Percentiles rank a stretch among this genome's conserved stretches.
These are phyloP conservation scores for Rosa chinensis DNA, from an alignment of 306 rosid species.

Conservation along the genomic window DNA sequence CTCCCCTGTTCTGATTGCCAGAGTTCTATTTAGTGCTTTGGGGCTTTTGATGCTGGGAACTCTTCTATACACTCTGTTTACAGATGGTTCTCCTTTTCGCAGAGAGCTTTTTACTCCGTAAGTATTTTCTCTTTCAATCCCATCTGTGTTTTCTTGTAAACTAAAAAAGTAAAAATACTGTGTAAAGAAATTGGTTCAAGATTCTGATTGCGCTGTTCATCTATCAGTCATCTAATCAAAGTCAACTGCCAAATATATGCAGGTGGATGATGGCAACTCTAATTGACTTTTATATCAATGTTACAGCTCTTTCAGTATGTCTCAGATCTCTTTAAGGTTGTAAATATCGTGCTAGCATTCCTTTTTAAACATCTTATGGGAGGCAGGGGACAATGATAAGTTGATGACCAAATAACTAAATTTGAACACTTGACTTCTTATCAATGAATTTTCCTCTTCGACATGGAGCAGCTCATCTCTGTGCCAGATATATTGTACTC, in stretches of 20 bases:
- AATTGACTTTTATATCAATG: slow-evolving; percentile 80
- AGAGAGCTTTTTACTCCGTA: slow-evolving; percentile 81
- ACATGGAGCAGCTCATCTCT: background rate
- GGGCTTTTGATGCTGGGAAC: slow-evolving; percentile 67
- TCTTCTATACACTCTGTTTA: slow-evolving; percentile 63
- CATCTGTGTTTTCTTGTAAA: background rate
- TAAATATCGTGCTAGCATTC: background rate
- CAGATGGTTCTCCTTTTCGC: slow-evolving; percentile 79
- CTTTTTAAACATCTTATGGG: background rate
- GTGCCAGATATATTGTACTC: background rate
- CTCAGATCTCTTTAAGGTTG: slow-evolving; percentile 22
- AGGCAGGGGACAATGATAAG: background rate
- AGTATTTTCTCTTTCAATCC: slow-evolving; percentile 28
- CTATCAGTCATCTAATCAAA: slow-evolving; percentile 19
- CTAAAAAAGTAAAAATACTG: background rate
- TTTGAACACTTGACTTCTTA: background rate
- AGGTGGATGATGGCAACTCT: slow-evolving; percentile 83
- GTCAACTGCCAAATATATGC: slow-evolving; percentile 36
- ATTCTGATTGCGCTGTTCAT: background rate
- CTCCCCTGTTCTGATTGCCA: slow-evolving; percentile 41
- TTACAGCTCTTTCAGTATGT: slow-evolving; percentile 70
- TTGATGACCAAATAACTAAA: background rate
- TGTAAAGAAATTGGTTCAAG: background rate
- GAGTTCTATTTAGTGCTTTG: slow-evolving; percentile 55
- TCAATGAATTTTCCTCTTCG: background rate